Base-by-base conservation (phyloP, 2,329 filamentous ascomycete genomes). In the Diaporthe destruens region DNA sequence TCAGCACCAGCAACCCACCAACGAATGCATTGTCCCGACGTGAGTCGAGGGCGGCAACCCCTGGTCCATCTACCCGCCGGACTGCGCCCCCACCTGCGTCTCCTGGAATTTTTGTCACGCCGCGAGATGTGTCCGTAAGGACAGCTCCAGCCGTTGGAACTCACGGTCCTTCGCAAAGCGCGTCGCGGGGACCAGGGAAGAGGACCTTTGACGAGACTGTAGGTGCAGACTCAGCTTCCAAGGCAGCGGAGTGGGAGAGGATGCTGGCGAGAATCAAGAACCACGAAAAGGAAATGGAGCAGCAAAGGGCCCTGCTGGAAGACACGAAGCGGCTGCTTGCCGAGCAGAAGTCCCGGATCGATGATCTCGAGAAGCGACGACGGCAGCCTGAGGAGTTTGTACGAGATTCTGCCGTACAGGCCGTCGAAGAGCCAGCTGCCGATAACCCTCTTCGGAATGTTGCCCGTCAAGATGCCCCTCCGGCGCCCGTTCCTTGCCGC, bases 281-380 rank as follows among this genome's bases (percentile, higher is more conserved):
- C 3, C 55, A 70, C 20, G 55, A 70, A 47, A 53, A 2, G 11
- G 44, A 70, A 4, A 70, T 70, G 68, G 68, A 70, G 16, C 32
- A 44, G 44, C 55, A 57, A 12, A 53, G 55, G n/a, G 23, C 12
- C 9, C 32, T 29, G 34, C 14, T 70, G 23, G 55, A 70, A 16
- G 49, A 44, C 2, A 44, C 55, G 1, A 61, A 44, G 32, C 55
- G 49, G 12, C 23, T 70, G 16, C 25, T 70, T 25, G 55, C 44
- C 23, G 44, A 70, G 44, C 68, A 70, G 29, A 39, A 61, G 44
- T 25, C 44, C 8, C 44, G 68, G n/a, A 70, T 70, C 44, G 68
- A 61, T 42, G 34, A 70, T 16, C 55, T 70, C 23, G 67, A 59
- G 32, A 54, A 69, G 23, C 67, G 25, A 14, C 32, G 44, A 9